Conservation (phyloP, 2,329 filamentous ascomycete species). For the Talaromyces pinophilus region DNA sequence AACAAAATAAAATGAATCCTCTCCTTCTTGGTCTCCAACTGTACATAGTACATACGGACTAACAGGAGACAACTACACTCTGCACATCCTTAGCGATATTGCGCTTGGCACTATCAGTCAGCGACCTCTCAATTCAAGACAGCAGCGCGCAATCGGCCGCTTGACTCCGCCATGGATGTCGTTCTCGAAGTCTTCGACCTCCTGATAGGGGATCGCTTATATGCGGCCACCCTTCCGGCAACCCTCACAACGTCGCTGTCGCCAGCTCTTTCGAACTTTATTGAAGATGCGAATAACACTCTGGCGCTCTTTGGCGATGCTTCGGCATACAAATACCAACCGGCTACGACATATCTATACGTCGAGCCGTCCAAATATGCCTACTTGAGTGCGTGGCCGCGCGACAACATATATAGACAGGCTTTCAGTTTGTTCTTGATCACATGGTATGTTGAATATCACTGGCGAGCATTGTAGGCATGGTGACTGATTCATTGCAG, state of each 20-base stretch:
- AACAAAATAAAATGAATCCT: constrained; percentile 9
- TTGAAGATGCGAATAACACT: constrained; percentile 58
- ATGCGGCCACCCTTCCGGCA: constrained; percentile 69
- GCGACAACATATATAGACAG: constrained; percentile 78
- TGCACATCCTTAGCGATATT: not conserved
- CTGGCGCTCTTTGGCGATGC: constrained; percentile 57
- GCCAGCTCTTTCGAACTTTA: constrained; percentile 53
- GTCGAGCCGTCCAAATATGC: constrained; percentile 73
- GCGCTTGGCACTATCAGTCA: not conserved
- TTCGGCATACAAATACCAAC: constrained; percentile 60
- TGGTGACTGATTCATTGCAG: constrained; percentile 49
- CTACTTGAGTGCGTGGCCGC: constrained; percentile 73
- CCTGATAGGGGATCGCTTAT: constrained; percentile 76
- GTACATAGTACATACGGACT: not conserved
- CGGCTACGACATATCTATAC: constrained; percentile 68
- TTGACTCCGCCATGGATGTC: constrained; percentile 72
- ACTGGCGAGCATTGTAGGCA: not conserved
- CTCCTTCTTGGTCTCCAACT: not conserved
- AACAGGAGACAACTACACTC: not conserved
- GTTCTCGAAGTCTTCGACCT: constrained; percentile 83
- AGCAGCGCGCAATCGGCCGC: not conserved
- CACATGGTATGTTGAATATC: constrained; percentile 65
- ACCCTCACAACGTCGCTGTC: constrained; percentile 54
- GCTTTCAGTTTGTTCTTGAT: constrained; percentile 75
- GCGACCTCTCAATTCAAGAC: too few relatives aligned